phyloP scores from a whole-genome alignment of 2,329 filamentous ascomycete genomes.

The Exophiala aquamarina region DNA sequence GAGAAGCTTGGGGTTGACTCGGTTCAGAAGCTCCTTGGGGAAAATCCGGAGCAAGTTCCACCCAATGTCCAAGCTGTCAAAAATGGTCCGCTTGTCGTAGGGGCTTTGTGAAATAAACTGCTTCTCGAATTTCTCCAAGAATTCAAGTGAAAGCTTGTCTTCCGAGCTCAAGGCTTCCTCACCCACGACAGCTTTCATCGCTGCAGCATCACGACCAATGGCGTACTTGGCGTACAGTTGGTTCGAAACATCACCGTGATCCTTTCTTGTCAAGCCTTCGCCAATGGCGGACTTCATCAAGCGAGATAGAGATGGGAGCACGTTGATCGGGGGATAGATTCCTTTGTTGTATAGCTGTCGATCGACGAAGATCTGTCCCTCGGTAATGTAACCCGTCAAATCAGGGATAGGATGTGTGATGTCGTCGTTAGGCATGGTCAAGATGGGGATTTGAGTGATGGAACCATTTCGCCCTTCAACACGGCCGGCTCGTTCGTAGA shows the following conservation, averaged over 20 bases:
- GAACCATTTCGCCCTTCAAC: conserved; percentile 95
- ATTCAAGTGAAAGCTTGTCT: conserved; percentile 96
- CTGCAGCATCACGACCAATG: conserved; percentile 92
- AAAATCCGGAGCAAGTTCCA: conserved; percentile 97
- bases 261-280: conserved; percentile 92
- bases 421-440: conserved; percentile 99
- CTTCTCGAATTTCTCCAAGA: conserved; percentile 96
- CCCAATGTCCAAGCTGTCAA: conserved; percentile 90
- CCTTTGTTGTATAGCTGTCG: conserved; percentile 92
- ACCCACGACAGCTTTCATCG: conserved; percentile 99
- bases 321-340: conserved; percentile 98
- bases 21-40: conserved; percentile 96
- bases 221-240: conserved; percentile 99
- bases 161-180: conserved; percentile 94
- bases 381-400: conserved; percentile 97
- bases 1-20: conserved; percentile 79
- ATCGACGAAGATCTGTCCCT: conserved; percentile 98
- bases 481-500: conserved; percentile 98
- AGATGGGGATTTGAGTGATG: conserved; percentile 97
- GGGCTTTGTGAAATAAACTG: conserved; percentile 89
- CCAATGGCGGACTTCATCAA: conserved; percentile 99
- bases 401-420: conserved; percentile 99
- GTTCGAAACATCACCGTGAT: conserved; percentile 98
- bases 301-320: conserved; percentile 94
- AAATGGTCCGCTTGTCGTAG: conserved; percentile 89